A percentile compares a stretch with the other conserved stretches of the same genome.
These are phyloP conservation scores for Entoloma clypeatum DNA, from an alignment of 1,284 basidiomycete species.

Conservation along the genomic window DNA sequence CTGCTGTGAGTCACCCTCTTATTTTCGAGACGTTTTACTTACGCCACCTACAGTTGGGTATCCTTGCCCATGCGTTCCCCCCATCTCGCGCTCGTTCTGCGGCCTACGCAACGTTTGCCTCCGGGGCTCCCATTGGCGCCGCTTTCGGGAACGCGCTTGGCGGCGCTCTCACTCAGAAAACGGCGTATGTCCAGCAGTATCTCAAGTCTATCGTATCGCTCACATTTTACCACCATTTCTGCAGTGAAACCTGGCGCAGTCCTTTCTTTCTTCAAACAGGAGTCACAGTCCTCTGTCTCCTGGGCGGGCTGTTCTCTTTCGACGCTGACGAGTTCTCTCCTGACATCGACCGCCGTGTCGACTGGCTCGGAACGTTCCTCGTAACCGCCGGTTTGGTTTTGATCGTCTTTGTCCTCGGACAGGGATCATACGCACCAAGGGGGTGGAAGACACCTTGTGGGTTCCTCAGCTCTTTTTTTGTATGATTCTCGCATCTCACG, in stretches of 20 bases:
- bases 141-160: slow-evolving; percentile 63
- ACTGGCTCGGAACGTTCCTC: slow-evolving; percentile 78
- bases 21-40: neutral
- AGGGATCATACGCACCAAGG: slow-evolving; percentile 61
- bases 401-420: slow-evolving; percentile 74
- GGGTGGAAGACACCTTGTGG: slow-evolving; percentile 72
- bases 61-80: slow-evolving; percentile 73
- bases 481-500: neutral
- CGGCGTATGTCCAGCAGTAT: too few species aligned
- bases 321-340: slow-evolving; percentile 43
- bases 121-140: slow-evolving; percentile 78
- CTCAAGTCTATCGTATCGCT: too few species aligned
- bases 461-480: slow-evolving; percentile 24
- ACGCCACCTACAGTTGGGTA: slow-evolving; percentile 53
- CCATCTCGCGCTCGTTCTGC: slow-evolving; percentile 61
- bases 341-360: slow-evolving; percentile 57
- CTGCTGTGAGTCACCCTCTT: slow-evolving; percentile 48
- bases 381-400: slow-evolving; percentile 73
- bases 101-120: slow-evolving; percentile 75
- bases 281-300: slow-evolving; percentile 43
- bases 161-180: too few species aligned
- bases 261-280: slow-evolving; percentile 49
- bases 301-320: slow-evolving; percentile 49
- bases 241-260: slow-evolving; percentile 51
- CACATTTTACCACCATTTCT: neutral